Percentiles rank a stretch among this genome's conserved stretches.
phyloP scores from a whole-genome alignment of 2,329 filamentous ascomycete genomes.

The Trichoderma simmonsii region DNA sequence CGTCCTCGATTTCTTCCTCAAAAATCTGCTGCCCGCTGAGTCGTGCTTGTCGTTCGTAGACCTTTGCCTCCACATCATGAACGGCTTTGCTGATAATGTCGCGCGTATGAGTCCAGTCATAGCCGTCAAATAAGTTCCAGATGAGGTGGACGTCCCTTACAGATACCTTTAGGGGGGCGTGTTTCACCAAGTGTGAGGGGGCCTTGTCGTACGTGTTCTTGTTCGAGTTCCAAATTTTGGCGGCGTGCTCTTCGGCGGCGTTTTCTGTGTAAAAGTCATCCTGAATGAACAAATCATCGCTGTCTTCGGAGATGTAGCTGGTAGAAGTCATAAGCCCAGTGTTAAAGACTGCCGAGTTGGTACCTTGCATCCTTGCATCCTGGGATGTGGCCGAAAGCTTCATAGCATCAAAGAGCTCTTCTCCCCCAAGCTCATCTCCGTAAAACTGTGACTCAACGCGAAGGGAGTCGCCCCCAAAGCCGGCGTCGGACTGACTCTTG shows the following conservation, averaged over 20 bases:
- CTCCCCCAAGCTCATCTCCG: slow-evolving; percentile 41
- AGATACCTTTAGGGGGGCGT: slow-evolving; percentile 71
- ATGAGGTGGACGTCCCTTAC: slow-evolving; percentile 89
- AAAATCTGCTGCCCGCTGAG: slow-evolving; percentile 54
- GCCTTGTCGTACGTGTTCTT: slow-evolving; percentile 70
- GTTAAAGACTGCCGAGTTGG: slow-evolving; percentile 36
- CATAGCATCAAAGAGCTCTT: slow-evolving; percentile 49
- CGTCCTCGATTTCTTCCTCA: slow-evolving; percentile 73
- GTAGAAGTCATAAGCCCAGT: slow-evolving; percentile 31
- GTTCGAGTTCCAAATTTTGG: slow-evolving; percentile 76
- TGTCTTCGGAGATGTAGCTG: slow-evolving; percentile 46
- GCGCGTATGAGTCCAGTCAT: slow-evolving; percentile 88
- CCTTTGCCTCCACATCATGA: slow-evolving; percentile 78
- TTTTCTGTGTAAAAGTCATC: slow-evolving; percentile 73
- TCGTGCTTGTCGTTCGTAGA: slow-evolving; percentile 67
- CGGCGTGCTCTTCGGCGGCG: slow-evolving; percentile 60
- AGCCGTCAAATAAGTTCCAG: slow-evolving; percentile 97
- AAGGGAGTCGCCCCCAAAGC: slow-evolving; percentile 35
- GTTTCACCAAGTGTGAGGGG: slow-evolving; percentile 57
- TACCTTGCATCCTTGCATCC: slow-evolving; percentile 34
- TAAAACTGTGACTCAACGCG: slow-evolving; percentile 48
- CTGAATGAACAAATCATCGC: slow-evolving; percentile 66
- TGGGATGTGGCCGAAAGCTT: slow-evolving; percentile 32
- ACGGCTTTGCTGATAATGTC: slow-evolving; percentile 85
- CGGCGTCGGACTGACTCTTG: slow-evolving; percentile 34